phyloP scores from a whole-genome alignment of 306 rosid species.

The Malus fusca region DNA sequence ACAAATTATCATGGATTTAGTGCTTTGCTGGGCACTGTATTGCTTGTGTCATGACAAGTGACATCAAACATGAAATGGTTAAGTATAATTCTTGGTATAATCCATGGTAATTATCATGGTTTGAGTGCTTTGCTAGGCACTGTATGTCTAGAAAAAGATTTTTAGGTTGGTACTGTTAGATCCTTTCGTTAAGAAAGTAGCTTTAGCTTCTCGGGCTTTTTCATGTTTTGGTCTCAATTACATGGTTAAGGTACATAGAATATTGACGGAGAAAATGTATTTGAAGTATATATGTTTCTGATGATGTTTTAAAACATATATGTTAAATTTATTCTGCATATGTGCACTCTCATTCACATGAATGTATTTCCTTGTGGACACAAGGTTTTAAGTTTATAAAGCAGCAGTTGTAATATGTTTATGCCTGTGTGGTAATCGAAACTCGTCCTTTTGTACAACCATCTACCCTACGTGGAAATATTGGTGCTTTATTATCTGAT shows the following conservation, averaged over 20 bases:
- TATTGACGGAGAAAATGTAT: neutral
- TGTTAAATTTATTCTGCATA: neutral
- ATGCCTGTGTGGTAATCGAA: neutral
- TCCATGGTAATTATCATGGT: too few species aligned
- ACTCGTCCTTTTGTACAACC: neutral
- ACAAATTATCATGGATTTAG: neutral
- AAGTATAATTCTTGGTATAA: too few species aligned
- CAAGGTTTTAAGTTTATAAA: neutral
- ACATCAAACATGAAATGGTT: neutral
- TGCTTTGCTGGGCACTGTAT: neutral
- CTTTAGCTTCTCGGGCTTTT: neutral
- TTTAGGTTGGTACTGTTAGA: neutral
- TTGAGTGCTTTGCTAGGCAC: neutral
- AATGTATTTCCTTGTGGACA: neutral
- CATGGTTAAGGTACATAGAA: neutral
- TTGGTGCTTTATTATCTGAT: conserved; percentile 11
- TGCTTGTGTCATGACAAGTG: neutral
- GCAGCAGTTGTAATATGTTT: neutral
- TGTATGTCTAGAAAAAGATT: neutral
- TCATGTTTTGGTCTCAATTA: neutral
- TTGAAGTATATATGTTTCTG: neutral
- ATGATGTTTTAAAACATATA: neutral
- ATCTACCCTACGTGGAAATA: neutral
- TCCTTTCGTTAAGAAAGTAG: neutral
- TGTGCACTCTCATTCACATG: neutral